phyloP scores from a whole-genome alignment of 768 basidiomycete species.

The Omphalotus guepiniiformis region DNA sequence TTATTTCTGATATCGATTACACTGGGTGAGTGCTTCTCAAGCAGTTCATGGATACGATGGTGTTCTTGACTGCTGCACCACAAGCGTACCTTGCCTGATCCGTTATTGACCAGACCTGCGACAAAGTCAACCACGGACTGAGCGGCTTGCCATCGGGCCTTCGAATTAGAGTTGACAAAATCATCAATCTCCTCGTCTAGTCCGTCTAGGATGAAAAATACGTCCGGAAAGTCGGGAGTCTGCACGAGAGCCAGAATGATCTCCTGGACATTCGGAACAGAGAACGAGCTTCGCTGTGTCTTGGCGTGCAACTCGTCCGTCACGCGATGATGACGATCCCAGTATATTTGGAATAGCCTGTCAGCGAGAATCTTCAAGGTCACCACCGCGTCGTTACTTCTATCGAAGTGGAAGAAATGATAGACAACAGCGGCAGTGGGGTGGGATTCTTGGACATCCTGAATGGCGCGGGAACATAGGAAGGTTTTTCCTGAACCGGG shows the following conservation, averaged over 20 bases:
- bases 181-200: slow-evolving; percentile 21
- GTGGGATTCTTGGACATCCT: not conserved
- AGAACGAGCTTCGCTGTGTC: slow-evolving; percentile 7
- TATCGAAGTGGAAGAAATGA: slow-evolving; percentile 19
- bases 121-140: slow-evolving; percentile 14
- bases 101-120: slow-evolving; percentile 9
- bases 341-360: slow-evolving; percentile 14
- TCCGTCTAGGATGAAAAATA: slow-evolving; percentile 24
- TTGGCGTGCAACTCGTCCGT: slow-evolving; percentile 9
- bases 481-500: slow-evolving; percentile 20
- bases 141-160: slow-evolving; percentile 15
- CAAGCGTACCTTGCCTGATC: slow-evolving; percentile 15
- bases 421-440: slow-evolving; percentile 11
- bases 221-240: slow-evolving; percentile 4
- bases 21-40: slow-evolving; percentile 5
- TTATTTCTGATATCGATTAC: slow-evolving; percentile 12
- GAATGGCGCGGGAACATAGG: slow-evolving; percentile 17
- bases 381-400: slow-evolving; percentile 6
- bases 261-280: slow-evolving; percentile 12
- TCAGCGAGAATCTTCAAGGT: slow-evolving; percentile 16
- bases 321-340: not conserved
- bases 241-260: slow-evolving; percentile 16
- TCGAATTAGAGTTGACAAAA: not conserved
- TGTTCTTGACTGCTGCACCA: slow-evolving; percentile 22
- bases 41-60: slow-evolving; percentile 11